Percentiles rank a stretch among this genome's conserved stretches.
phyloP scores from a whole-genome alignment of 176 grass and related monocot species.

The Oryza longistaminata region DNA sequence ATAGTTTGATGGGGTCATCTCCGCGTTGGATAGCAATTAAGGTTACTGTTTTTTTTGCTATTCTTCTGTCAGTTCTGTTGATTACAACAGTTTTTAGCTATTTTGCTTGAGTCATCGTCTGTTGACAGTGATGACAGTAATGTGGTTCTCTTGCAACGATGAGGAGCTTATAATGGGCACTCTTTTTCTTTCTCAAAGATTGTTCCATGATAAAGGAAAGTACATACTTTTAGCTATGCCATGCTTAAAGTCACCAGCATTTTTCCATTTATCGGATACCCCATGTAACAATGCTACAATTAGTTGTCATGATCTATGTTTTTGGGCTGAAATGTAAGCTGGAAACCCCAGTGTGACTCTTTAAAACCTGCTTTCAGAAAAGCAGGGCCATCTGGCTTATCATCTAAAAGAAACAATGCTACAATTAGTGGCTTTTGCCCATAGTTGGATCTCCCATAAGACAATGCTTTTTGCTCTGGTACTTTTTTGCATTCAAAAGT shows the following conservation, averaged over 20 bases:
- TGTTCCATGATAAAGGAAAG: background rate
- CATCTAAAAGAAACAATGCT: background rate
- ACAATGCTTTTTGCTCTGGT: slow-evolving; percentile 2
- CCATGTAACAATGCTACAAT: background rate
- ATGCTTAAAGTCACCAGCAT: background rate
- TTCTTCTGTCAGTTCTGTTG: background rate
- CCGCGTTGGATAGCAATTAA: background rate
- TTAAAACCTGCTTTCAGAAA: no score
- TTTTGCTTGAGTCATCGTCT: slow-evolving; percentile 3
- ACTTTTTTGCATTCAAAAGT: slow-evolving; percentile 14
- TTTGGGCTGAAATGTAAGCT: no score
- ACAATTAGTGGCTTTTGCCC: background rate
- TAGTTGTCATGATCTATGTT: background rate
- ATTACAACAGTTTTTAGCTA: background rate
- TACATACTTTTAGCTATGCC: slow-evolving; percentile 1
- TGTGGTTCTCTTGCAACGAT: slow-evolving; percentile 1
- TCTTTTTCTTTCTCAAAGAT: background rate
- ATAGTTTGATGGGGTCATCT: background rate
- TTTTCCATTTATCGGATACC: slow-evolving; percentile 29
- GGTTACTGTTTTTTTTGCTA: slow-evolving; percentile 4
- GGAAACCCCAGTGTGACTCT: no score
- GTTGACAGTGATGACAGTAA: background rate
- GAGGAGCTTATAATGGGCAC: background rate
- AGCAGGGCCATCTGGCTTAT: no score
- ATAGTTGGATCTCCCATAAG: background rate